These are phyloP conservation scores for Mycena galopus DNA, from an alignment of 768 basidiomycete genomes.

Conservation along the genomic window DNA sequence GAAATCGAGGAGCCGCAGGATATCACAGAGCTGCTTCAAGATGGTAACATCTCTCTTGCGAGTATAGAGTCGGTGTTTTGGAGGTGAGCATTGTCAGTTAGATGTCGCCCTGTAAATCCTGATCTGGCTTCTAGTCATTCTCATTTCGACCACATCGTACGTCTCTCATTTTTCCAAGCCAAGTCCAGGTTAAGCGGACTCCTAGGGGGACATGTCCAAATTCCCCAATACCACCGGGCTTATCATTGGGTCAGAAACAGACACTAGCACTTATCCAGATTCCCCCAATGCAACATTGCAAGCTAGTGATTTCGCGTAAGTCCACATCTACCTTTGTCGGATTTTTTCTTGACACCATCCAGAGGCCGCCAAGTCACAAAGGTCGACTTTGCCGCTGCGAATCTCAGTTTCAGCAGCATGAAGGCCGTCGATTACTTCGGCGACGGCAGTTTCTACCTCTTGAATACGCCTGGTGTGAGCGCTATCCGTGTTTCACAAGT, in stretches of 20 bases:
- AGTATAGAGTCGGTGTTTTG: slow-evolving; percentile 23
- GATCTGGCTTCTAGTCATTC: slow-evolving; percentile 5
- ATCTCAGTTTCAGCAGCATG: slow-evolving; percentile 29
- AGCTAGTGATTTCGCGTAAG: slow-evolving; percentile 31
- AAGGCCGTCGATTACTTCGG: slow-evolving; percentile 32
- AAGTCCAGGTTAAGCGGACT: fast-evolving
- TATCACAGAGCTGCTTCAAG: slow-evolving; percentile 6
- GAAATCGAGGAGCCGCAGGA: neutral
- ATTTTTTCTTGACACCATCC: neutral
- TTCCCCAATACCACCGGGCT: slow-evolving; percentile 32
- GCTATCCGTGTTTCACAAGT: neutral
- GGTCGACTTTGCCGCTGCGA: slow-evolving; percentile 20
- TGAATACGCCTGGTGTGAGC: slow-evolving; percentile 35
- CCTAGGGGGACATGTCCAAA: slow-evolving; percentile 35
- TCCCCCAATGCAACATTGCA: slow-evolving; percentile 20
- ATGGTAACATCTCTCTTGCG: slow-evolving; percentile 8
- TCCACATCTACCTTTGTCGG: neutral
- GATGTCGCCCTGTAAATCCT: too few species aligned
- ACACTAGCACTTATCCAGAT: slow-evolving; percentile 20
- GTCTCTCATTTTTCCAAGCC: too few species aligned
- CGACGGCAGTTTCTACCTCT: too few species aligned
- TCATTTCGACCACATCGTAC: slow-evolving; percentile 27
- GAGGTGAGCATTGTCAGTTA: slow-evolving; percentile 7
- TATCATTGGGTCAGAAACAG: slow-evolving; percentile 28
- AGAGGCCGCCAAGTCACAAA: slow-evolving; percentile 28